Base-by-base conservation (phyloP, 352 stramenopile species). In the Globisporangium radiosum region DNA sequence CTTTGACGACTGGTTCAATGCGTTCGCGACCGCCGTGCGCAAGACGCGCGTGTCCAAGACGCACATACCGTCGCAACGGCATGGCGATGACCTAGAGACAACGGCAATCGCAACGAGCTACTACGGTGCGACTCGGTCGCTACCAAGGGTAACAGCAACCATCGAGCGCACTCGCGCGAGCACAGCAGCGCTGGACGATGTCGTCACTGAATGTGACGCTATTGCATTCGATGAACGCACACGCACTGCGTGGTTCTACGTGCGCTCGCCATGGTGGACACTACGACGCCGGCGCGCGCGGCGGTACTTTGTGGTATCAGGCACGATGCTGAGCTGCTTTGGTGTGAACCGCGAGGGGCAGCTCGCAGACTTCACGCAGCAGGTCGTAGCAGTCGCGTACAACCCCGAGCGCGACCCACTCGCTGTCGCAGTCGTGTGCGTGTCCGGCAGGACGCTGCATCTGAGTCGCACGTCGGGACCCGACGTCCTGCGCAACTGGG, bases 291-390 rank as follows among this genome's bases (percentile, higher is more conserved):
- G 64, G 3, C 56, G 56, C 0, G 57, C 69, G 33, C 42, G 67
- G 40, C 54, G 59, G 19, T 78, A 79, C 56, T 75, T 82, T 19
- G 73, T 81, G 42, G 66, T 83, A 52, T 78, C 66, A 5, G 69
- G 65, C 3, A 60, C 54, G 15, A 77, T 47, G 10, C 52, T 82
- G 43, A 81, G 75, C 69, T 78, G 71, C 57, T 85, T 85, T 58
- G 64, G 57, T 44, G 67, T 82, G 10, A 85, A 85, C 60, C 75
- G 73, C 47, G 73, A 81, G 57, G 73, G 73, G 25, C 70, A 81
- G 44, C 43, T 56, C 0, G 66, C 75, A 7, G 57, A 59, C 5
- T 79, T 79, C 54, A 69, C 60, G 8, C 39, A 54, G 25, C 60
- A n/a, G 5, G 51, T 85, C 56, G 56, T 52, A n/a, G 52, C 49